These are phyloP conservation scores for Orbilia javanica DNA, from an alignment of 2,329 filamentous ascomycete genomes.

Conservation along the genomic window DNA sequence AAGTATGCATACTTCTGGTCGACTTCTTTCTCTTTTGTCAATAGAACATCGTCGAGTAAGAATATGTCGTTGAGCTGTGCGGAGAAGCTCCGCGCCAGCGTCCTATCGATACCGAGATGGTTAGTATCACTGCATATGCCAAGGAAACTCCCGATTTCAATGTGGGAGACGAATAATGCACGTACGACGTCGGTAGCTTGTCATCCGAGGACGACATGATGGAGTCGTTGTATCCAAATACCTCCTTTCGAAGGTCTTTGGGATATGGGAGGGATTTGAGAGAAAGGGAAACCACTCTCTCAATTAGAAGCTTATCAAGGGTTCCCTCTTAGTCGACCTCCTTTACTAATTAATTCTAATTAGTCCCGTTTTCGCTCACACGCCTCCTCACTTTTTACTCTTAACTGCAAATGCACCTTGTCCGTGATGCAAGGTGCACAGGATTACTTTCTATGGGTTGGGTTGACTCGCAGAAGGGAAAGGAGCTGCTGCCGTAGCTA, in stretches of 20 bases:
- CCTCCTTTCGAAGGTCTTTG: conserved; percentile 56
- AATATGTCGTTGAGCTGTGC: conserved; percentile 62
- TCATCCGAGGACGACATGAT: conserved; percentile 58
- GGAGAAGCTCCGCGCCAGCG: conserved; percentile 62
- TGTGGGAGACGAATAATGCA: conserved; percentile 26
- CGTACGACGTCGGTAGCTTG: conserved; percentile 58
- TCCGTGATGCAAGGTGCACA: conserved; percentile 48
- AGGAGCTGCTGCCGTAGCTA: conserved; percentile 44
- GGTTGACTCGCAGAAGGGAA: conserved; percentile 39
- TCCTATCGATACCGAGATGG: conserved; percentile 50
- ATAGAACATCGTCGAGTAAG: conserved; percentile 60
- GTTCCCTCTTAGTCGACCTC: conserved; percentile 27
- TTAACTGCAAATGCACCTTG: conserved; percentile 38
- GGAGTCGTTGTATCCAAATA: conserved; percentile 37
- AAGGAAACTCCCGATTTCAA: conserved; percentile 32
- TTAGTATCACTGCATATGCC: conserved; percentile 33
- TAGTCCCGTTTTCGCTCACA: conserved; percentile 30
- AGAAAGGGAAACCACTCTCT: conserved; percentile 23
- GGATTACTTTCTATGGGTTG: conserved; percentile 18
- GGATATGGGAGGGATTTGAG: conserved; percentile 30
- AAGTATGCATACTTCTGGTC: conserved; percentile 61
- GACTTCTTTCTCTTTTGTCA: conserved; percentile 60
- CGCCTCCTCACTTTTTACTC: conserved; percentile 57
- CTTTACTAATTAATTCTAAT: conserved; percentile 46
- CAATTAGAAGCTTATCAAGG: conserved; percentile 36